Evolutionary conservation across 2,329 filamentous ascomycete species (phyloP).

Genomic region (Penicillium aurantiogriseum): DNA sequence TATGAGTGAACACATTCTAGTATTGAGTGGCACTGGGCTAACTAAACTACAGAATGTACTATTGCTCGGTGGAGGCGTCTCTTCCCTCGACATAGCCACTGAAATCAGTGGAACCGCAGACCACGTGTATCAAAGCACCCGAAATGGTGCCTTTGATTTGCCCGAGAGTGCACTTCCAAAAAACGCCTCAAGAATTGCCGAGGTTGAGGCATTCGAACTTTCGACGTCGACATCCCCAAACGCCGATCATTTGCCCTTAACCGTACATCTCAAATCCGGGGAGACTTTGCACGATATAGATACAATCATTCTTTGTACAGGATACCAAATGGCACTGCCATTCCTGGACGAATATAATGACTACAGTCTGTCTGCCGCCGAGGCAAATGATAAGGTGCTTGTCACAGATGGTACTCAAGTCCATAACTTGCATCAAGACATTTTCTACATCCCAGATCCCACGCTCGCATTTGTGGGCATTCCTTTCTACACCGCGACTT

Average conservation of each 20-base stretch:
- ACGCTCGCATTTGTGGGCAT: conserved; percentile 63
- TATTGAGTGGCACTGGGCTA: not conserved
- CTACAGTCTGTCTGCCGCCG: conserved; percentile 43
- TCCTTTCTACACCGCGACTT: conserved; percentile 65
- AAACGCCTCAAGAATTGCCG: conserved; percentile 53
- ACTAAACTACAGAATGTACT: conserved; percentile 49
- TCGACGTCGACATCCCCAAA: not conserved
- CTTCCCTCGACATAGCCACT: conserved; percentile 54
- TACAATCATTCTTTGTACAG: conserved; percentile 63
- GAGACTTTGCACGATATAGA: conserved; percentile 56
- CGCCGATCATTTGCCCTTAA: conserved; percentile 48
- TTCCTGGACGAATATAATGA: conserved; percentile 57
- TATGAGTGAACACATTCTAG: conserved; percentile 24
- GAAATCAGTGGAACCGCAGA: conserved; percentile 50
- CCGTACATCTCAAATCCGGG: conserved; percentile 55
- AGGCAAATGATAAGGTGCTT: conserved; percentile 55
- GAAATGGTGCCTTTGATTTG: conserved; percentile 61
- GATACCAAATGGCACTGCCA: conserved; percentile 66
- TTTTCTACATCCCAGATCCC: conserved; percentile 69
- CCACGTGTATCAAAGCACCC: conserved; percentile 55
- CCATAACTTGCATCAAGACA: conserved; percentile 69
- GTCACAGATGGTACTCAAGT: conserved; percentile 63
- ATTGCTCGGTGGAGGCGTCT: conserved; percentile 57
- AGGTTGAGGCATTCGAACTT: conserved; percentile 50
- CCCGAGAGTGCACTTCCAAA: conserved; percentile 54